Base-by-base conservation (phyloP, 2,329 filamentous ascomycete genomes). In the Penicillium palitans region DNA sequence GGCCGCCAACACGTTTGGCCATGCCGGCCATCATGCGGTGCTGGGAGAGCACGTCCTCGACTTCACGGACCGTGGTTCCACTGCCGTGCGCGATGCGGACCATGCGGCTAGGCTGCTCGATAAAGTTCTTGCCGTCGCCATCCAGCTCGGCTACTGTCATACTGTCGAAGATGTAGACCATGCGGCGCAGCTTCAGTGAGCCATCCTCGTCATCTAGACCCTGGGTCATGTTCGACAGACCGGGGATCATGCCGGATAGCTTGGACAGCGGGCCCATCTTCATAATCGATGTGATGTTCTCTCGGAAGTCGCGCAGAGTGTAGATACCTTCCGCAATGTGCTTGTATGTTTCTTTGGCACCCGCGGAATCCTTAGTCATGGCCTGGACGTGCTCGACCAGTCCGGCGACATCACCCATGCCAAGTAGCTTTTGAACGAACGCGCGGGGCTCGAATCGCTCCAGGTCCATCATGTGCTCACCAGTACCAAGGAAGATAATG, bases 1-100 rank as follows among this genome's bases (percentile, higher is more conserved):
- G 93, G 40, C 93, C 93, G 58, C 95, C 93, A 87, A 99, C 96
- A 80, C 96, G 96, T 87, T 98, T 99, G 49, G 95, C 95, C 92
- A 99, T 97, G 58, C 91, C 91, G 0, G 91, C 90, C 95, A 99
- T 99, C 90, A 98, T 96, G 68, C 91, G 88, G 75, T 98, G 93
- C 78, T 99, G 95, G 0, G 93, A 96, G n/a, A 99, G 84, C 7
- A 99, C 81, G 71, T 99, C 95, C 76, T 99, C 95, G 17, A 99
- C 92, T 75, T 99, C 95, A 25, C 86, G 86, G 2, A 99, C 95
- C 40, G 86, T 90, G 0, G 95, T 98, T 33, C 95, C 95, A 6
- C 90, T 95, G 0, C 95, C 95, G 52, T 88, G 86, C 0, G 95
- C 95, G 49, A 99, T 88, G 37, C 95, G 85, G 17, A 93, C 96